Evolutionary conservation across 2,329 filamentous ascomycete species (phyloP), one percentile per base, ranked within the genome.

Genomic region (Myotisia sp.): DNA sequence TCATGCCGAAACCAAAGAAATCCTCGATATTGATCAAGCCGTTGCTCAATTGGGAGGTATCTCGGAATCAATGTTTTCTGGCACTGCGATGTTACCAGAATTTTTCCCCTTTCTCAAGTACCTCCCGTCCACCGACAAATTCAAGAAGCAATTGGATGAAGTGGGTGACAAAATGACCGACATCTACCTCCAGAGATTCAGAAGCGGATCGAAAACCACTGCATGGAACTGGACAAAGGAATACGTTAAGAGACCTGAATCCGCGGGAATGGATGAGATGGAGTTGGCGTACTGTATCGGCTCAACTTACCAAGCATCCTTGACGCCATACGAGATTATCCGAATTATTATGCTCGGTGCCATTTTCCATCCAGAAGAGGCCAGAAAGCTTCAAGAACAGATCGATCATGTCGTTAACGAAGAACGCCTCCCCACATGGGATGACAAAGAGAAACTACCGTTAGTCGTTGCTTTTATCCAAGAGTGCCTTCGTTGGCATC

Each of bases 401-500:
- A 49, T 64, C 13, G 59, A 64, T 37, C 44, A 40, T 2, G 56
- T 62, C 3, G 27, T 61, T 5, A 59, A 56, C 0, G n/a, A 33
- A 1, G 37, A 48, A 14, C 42, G 45, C 0, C 52, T 58, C 3
- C 50, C 56, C 0, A 57, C 46, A 4, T 58, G 57, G 24, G 41
- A 49, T 0, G 64, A 67, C 29, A 59, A 49, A 3, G 26, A 38
- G 0, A 44, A 42, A 2, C 45, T 62, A 1, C 58, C 57, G 0
- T 61, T 58, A 26, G 39, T 60, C n/a, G 33, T 54, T 9, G 55
- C 55, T 1, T 10, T 60, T 3, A 47, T 61, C n/a, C 56, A 58
- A 26, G 59, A 62, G 29, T 40, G 46, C 1, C 43, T 56, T 1
- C 48, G 57, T 3, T 59, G 55, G 56, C 47, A 50, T 29, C 58